Conservation (phyloP, 73 alveolate species). For the Paramecium primaurelia region DNA sequence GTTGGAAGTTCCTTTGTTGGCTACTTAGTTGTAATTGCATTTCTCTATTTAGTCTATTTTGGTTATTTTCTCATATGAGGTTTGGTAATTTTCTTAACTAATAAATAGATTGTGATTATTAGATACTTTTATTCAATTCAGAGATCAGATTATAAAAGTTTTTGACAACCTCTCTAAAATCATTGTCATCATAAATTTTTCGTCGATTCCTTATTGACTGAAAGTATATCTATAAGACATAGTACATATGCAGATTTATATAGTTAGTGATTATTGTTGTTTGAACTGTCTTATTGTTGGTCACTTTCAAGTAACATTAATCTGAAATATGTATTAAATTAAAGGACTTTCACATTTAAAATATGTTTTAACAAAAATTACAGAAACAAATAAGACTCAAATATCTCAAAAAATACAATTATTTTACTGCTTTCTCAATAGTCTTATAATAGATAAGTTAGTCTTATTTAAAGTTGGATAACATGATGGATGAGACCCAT, state of each 20-base stretch:
- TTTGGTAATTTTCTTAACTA: neutral
- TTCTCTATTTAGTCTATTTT: neutral
- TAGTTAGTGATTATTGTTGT: neutral
- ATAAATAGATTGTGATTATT: neutral
- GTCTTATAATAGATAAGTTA: neutral
- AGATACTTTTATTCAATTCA: neutral
- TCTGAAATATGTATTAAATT: conserved; percentile 19
- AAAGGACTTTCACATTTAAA: neutral
- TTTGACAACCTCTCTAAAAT: conserved; percentile 41
- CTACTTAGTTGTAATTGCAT: neutral
- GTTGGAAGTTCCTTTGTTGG: neutral
- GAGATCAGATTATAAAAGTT: neutral
- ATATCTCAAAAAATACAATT: neutral
- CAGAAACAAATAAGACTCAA: neutral
- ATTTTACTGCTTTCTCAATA: neutral
- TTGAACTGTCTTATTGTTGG: neutral
- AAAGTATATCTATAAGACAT: neutral
- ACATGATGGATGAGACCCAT: neutral
- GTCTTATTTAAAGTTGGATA: neutral
- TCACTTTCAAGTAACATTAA: neutral
- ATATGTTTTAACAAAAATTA: neutral
- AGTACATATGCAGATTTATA: neutral
- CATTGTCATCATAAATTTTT: conserved; percentile 32
- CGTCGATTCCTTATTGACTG: conserved; percentile 18
- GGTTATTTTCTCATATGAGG: neutral